phyloP scores from a whole-genome alignment of 1,284 basidiomycete genomes.

The Cerrena zonata region DNA sequence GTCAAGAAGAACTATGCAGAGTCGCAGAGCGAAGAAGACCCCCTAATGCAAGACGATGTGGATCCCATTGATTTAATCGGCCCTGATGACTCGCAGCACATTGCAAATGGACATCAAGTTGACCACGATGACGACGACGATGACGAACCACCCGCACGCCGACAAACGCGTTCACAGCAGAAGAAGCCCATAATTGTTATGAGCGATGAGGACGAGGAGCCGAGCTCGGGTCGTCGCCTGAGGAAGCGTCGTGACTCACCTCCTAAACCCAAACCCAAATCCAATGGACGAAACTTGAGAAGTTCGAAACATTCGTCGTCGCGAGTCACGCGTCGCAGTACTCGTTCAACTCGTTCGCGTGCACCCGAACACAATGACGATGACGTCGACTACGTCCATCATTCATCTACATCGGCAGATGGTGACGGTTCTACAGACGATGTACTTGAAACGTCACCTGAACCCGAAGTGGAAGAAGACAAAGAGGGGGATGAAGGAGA shows the following conservation, averaged over 20 bases:
- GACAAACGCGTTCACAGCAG: slow-evolving; percentile 18
- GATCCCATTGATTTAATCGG: slow-evolving; percentile 12
- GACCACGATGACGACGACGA: slow-evolving; percentile 36
- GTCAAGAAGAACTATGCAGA: slow-evolving; percentile 45
- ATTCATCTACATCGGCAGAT: slow-evolving; percentile 46
- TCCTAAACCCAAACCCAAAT: slow-evolving; percentile 20
- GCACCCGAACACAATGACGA: slow-evolving; percentile 36
- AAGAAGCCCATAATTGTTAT: slow-evolving; percentile 35
- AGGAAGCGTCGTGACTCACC: slow-evolving; percentile 33
- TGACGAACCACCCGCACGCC: slow-evolving; percentile 27
- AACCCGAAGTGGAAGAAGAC: slow-evolving; percentile 35
- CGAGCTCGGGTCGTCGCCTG: slow-evolving; percentile 27
- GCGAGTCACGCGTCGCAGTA: slow-evolving; percentile 14
- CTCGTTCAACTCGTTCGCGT: slow-evolving; percentile 22
- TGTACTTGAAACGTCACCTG: slow-evolving; percentile 44
- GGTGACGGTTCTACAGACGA: slow-evolving; percentile 57
- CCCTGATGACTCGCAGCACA: slow-evolving; percentile 4
- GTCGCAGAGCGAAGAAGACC: slow-evolving; percentile 42
- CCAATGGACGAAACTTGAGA: slow-evolving; percentile 22
- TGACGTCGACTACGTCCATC: slow-evolving; percentile 44
- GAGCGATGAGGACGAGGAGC: slow-evolving; percentile 44
- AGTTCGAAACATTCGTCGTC: slow-evolving; percentile 15
- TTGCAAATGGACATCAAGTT: slow-evolving; percentile 18
- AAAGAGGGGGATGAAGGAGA: slow-evolving; percentile 44
- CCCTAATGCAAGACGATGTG: slow-evolving; percentile 27